Conservation (phyloP, 495 filamentous ascomycete genomes). For the Annulohypoxylon nitens region DNA sequence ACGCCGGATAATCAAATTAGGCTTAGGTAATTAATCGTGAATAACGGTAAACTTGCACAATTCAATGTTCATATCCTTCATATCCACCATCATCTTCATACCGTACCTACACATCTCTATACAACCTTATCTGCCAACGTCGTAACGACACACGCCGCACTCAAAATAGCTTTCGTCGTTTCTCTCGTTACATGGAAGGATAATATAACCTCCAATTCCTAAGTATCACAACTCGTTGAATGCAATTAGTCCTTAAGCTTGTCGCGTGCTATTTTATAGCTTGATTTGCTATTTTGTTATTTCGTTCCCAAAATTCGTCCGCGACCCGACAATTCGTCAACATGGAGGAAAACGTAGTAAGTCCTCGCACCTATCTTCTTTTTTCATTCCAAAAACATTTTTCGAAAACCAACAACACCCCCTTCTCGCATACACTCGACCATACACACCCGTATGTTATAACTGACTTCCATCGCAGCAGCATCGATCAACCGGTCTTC, state of each 20-base stretch:
- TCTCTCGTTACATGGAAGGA: conserved; percentile 20
- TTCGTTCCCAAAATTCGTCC: conserved; percentile 45
- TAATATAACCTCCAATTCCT: conserved; percentile 9
- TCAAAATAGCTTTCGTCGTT: conserved; percentile 14
- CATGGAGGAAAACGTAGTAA: conserved; percentile 63
- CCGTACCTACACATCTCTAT: neutral
- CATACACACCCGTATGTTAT: neutral
- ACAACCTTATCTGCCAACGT: conserved; percentile 29
- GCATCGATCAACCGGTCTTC: conserved; percentile 34
- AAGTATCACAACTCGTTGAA: conserved; percentile 15
- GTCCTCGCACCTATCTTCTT: conserved; percentile 1
- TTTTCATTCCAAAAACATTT: too few species aligned
- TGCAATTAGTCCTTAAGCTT: conserved; percentile 18
- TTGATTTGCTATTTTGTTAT: conserved; percentile 52
- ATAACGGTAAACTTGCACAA: conserved; percentile 41
- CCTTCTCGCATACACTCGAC: neutral
- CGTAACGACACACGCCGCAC: conserved; percentile 11
- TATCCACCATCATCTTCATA: neutral
- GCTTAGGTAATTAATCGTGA: neutral
- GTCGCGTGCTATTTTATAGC: conserved; percentile 44
- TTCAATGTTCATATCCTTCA: neutral
- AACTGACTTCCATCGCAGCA: conserved; percentile 31
- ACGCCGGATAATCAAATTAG: conserved; percentile 25
- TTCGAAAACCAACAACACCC: neutral
- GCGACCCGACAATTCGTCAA: conserved; percentile 49